Conservation (phyloP, 495 filamentous ascomycete genomes). For the Tuber indicum region DNA sequence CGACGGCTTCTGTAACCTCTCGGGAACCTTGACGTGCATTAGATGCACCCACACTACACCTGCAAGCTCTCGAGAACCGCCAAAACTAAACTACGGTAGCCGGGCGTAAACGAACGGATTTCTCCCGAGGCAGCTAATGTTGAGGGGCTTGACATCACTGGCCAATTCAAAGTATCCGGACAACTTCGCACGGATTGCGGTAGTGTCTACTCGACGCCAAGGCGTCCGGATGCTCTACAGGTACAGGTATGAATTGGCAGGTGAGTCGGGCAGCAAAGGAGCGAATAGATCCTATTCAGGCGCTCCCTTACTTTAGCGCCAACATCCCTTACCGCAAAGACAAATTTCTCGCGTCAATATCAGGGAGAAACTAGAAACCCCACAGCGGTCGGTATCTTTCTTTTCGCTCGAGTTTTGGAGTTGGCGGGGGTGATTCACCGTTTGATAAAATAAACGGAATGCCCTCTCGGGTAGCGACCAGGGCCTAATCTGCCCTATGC, state of each 20-base stretch:
- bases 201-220: neutral
- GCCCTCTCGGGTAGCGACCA: too few species aligned
- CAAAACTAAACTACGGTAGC: constrained; percentile 45
- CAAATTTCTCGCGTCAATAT: constrained; percentile 5
- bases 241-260: neutral
- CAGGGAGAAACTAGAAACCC: neutral
- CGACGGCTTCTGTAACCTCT: constrained; percentile 61
- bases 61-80: constrained; percentile 45
- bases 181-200: neutral
- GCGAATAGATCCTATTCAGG: constrained; percentile 43
- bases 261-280: constrained; percentile 53
- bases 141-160: constrained; percentile 49
- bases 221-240: neutral
- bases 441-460: constrained; percentile 54
- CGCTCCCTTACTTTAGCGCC: neutral
- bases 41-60: constrained; percentile 54
- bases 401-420: constrained; percentile 52
- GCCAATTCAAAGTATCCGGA: neutral
- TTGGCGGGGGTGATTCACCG: constrained; percentile 53
- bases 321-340: neutral
- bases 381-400: constrained; percentile 53
- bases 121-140: constrained; percentile 57
- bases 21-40: constrained; percentile 57
- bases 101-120: constrained; percentile 48
- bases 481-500: too few species aligned